phyloP scores from a whole-genome alignment of 108 stramenopile genomes.

The Cylindrotheca fusiformis region DNA sequence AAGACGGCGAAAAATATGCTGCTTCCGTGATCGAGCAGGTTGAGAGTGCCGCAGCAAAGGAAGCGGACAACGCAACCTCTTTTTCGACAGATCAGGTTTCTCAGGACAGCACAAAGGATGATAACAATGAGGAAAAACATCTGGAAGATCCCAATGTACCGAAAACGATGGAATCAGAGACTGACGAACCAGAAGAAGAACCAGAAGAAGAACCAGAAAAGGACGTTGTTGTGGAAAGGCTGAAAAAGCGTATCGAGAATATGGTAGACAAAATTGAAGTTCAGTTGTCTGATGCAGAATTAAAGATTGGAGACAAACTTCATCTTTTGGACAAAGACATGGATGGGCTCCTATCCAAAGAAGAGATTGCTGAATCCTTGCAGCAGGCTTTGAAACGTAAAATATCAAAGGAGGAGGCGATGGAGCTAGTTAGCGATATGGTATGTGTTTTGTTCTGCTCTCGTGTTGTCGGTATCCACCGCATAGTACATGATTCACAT shows the following conservation, averaged over 20 bases:
- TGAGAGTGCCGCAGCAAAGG: conserved; percentile 39
- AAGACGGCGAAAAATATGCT: conserved; percentile 4
- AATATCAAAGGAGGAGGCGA: conserved; percentile 76
- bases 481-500: too few species aligned
- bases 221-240: conserved; percentile 50
- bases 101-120: too few species aligned
- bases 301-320: conserved; percentile 93
- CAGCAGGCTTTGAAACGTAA: conserved; percentile 77
- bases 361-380: conserved; percentile 83
- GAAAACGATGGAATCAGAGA: neutral
- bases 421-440: conserved; percentile 76
- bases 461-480: neutral
- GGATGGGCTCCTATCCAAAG: conserved; percentile 84
- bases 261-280: conserved; percentile 94
- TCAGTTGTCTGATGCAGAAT: conserved; percentile 85
- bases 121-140: conserved; percentile 1
- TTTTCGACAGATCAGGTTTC: conserved; percentile 49
- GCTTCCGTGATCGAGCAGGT: conserved; percentile 7
- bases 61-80: conserved; percentile 42
- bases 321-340: conserved; percentile 95
- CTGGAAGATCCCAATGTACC: conserved; percentile 16
- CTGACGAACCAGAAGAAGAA: conserved; percentile 9
- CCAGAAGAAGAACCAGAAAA: conserved; percentile 36
- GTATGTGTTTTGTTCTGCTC: conserved; percentile 23
- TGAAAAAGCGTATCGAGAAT: conserved; percentile 78